Evolutionary conservation across 148 eudicot species (phyloP), one percentile per base, ranked within the genome.

Genomic region (Cornus kousa): DNA sequence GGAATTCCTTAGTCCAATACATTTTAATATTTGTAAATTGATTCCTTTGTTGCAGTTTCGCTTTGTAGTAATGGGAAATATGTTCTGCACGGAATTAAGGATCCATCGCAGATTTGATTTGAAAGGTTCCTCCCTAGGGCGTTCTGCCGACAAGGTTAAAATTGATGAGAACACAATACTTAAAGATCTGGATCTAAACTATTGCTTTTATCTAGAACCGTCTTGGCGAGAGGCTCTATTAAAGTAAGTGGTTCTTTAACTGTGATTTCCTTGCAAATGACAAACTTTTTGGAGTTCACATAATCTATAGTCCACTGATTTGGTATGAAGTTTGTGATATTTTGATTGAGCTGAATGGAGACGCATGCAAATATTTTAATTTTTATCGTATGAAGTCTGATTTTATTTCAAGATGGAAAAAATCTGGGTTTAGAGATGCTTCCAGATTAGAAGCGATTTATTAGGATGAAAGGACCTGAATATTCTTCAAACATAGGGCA

Each of bases 51-150:
- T 88, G 87, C 93, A 96, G 99, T 96, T 96, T 79, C 97, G 98
- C 35, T 96, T 96, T 83, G 99, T 93, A 76, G 99, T 96, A 65
- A 96, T 96, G 99, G 99, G 99, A 77, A 96, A 96, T 84, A 93
- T 96, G 97, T 96, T 96, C 85, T 96, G 98, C 89, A 96, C 99
- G 64, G 98, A 91, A 81, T 83, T 96, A 76, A 90, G 99, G 88
- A 96, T 96, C 81, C 99, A 96, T 80, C 87, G 99, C 24, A 88
- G 99, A 86, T 96, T 90, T 80, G 99, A 95, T 84, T 69, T 95
- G 67, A 95, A 95, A 85, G 99, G 99, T 69, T 95, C 99, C 74
- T 95, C 99, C 65, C 87, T 88, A 68, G 99, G 99, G 35, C 94
- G 99, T 35, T 93, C 95, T 40, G 92, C 97, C 48, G 92, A 93